Conservation (phyloP, 169 alveolate genomes). For the Plasmodium vinckei region DNA sequence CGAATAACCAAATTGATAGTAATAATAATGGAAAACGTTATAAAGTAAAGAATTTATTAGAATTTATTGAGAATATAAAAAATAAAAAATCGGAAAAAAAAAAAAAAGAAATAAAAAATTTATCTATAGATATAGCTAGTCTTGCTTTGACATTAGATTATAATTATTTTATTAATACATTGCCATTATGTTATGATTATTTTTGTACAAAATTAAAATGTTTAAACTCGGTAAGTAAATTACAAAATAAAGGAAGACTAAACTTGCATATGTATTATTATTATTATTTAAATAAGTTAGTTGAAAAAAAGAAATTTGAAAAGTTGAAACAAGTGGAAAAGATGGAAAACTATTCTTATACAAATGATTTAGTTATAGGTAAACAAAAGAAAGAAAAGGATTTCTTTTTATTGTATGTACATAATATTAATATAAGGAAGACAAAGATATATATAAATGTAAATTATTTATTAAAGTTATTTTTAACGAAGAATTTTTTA, state of each 20-base stretch:
- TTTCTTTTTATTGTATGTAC: constrained; percentile 28
- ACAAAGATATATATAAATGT: constrained; percentile 70
- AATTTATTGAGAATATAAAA: constrained; percentile 61
- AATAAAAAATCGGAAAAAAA: background rate
- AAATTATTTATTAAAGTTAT: constrained; percentile 41
- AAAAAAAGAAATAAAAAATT: constrained; percentile 32
- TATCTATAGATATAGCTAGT: constrained; percentile 49
- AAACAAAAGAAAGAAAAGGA: background rate
- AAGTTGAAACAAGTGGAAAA: background rate
- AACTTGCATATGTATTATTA: constrained; percentile 6
- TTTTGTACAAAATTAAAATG: constrained; percentile 8
- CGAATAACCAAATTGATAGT: background rate
- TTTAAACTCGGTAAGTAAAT: background rate
- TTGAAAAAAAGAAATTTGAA: constrained; percentile 2
- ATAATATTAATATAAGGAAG: constrained; percentile 45
- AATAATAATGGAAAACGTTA: background rate
- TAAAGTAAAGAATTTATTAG: constrained; percentile 25
- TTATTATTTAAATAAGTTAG: background rate
- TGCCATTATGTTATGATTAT: constrained; percentile 33
- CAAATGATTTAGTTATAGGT: background rate
- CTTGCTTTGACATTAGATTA: constrained; percentile 39
- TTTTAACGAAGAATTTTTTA: constrained; percentile 40
- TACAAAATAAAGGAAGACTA: constrained; percentile 7
- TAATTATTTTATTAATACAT: constrained; percentile 28
- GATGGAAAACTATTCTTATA: background rate